phyloP scores from a whole-genome alignment of 2,329 filamentous ascomycete genomes.

The Lasiodiplodia citricola region DNA sequence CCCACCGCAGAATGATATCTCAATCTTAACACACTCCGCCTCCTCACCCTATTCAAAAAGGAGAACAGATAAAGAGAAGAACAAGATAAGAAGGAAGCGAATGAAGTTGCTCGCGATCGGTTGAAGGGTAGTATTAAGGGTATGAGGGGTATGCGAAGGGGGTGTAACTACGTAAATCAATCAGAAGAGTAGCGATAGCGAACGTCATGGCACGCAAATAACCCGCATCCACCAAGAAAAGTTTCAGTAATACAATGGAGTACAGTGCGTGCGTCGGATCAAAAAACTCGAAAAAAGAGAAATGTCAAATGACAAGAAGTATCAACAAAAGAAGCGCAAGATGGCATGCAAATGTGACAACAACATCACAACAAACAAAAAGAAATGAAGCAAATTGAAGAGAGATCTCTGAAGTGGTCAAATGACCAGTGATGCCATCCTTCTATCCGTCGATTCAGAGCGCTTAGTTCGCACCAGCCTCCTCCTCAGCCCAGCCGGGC shows the following conservation, averaged over 20 bases:
- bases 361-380: conserved; percentile 21
- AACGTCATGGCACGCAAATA: conserved; percentile 27
- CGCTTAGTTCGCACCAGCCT: conserved; percentile 60
- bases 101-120: conserved; percentile 21
- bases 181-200: conserved; percentile 20
- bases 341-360: conserved; percentile 23
- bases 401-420: conserved; percentile 16
- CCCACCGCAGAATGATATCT: conserved; percentile 19
- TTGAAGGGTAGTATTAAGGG: conserved; percentile 22
- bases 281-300: conserved; percentile 16
- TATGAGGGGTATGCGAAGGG: conserved; percentile 24
- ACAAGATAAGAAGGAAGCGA: conserved; percentile 17
- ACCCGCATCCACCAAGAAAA: conserved; percentile 26
- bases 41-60: conserved; percentile 16
- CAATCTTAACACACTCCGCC: conserved; percentile 21
- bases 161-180: conserved; percentile 19
- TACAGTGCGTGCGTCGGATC: conserved; percentile 23
- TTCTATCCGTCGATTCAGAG: neutral
- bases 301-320: conserved; percentile 21
- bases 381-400: conserved; percentile 19
- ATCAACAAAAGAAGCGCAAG: conserved; percentile 24
- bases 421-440: conserved; percentile 7
- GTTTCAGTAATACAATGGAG: conserved; percentile 25
- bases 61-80: conserved; percentile 11
- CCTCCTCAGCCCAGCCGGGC: conserved; percentile 69